A percentile compares a stretch with the other conserved stretches of the same genome.
phyloP scores from a whole-genome alignment of 2,329 filamentous ascomycete species.

The Aspergillus tanneri region DNA sequence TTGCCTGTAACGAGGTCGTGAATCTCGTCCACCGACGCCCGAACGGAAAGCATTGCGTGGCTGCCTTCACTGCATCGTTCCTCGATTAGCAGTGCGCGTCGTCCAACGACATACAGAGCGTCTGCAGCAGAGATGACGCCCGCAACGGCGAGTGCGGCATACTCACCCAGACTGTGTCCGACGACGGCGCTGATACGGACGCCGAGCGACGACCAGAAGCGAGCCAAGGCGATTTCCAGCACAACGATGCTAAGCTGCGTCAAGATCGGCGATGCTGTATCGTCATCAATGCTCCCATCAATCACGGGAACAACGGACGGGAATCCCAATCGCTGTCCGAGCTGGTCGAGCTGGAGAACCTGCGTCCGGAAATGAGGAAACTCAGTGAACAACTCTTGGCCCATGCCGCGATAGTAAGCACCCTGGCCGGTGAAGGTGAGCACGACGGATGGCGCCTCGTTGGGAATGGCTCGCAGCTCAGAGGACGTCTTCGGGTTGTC shows the following conservation, averaged over 20 bases:
- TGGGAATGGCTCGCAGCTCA: constrained; percentile 56
- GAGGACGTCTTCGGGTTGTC: constrained; percentile 26
- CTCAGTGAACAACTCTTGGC: constrained; percentile 32
- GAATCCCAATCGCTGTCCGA: constrained; percentile 26
- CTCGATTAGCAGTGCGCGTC: constrained; percentile 65
- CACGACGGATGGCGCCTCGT: constrained; percentile 22
- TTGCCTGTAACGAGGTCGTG: too few species aligned
- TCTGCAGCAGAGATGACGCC: constrained; percentile 39
- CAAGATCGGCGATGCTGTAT: constrained; percentile 33
- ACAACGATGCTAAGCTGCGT: constrained; percentile 40
- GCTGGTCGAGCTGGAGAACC: constrained; percentile 23
- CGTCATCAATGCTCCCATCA: constrained; percentile 32
- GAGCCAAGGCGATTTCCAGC: constrained; percentile 43
- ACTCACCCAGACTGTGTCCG: constrained; percentile 44
- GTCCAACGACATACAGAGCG: constrained; percentile 65
- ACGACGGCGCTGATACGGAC: constrained; percentile 54
- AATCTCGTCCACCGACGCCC: constrained; percentile 42
- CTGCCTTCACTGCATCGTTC: constrained; percentile 64
- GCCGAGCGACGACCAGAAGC: constrained; percentile 31
- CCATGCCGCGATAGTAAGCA: constrained; percentile 27
- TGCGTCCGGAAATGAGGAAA: constrained; percentile 22
- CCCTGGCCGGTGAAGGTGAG: constrained; percentile 45
- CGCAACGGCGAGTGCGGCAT: constrained; percentile 35
- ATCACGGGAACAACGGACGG: constrained; percentile 25
- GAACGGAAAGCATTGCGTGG: constrained; percentile 65